These are phyloP conservation scores for Pseudogymnoascus sp. DNA, from an alignment of 2,329 filamentous ascomycete species.

Conservation along the genomic window DNA sequence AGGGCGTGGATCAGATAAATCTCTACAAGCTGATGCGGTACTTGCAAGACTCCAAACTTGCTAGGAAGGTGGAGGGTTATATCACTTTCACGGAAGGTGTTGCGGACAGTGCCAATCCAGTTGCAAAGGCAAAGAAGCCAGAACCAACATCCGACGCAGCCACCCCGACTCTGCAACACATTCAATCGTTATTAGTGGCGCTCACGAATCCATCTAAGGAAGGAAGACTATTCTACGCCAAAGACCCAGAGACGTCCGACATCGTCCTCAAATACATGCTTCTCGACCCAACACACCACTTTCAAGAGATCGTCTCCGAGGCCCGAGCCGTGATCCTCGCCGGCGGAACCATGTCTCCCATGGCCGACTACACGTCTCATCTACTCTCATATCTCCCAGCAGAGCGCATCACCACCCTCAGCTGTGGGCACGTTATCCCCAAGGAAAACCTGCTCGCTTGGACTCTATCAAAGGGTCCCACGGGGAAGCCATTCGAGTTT, in stretches of 20 bases:
- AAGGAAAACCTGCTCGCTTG: conserved; percentile 71
- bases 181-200: conserved; percentile 64
- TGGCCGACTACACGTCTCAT: conserved; percentile 80
- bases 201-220: conserved; percentile 78
- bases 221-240: conserved; percentile 58
- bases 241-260: conserved; percentile 30
- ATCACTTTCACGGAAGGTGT: conserved; percentile 49
- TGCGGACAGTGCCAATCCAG: conserved; percentile 4
- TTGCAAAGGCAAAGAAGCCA: conserved; percentile 19
- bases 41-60: conserved; percentile 83
- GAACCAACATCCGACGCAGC: conserved; percentile 15
- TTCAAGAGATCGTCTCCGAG: conserved; percentile 76
- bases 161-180: conserved; percentile 37
- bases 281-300: conserved; percentile 84
- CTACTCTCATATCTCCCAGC: conserved; percentile 68
- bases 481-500: conserved; percentile 65
- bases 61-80: conserved; percentile 91
- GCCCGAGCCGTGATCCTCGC: conserved; percentile 84
- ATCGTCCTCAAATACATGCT: conserved; percentile 75
- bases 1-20: conserved; percentile 92
- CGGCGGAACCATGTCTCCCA: conserved; percentile 96
- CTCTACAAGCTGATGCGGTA: conserved; percentile 82
- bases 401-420: conserved; percentile 66
- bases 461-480: conserved; percentile 49
- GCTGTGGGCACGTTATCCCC: conserved; percentile 92